These are phyloP conservation scores for Cladosporium oxysporum DNA, from an alignment of 2,329 filamentous ascomycete species.

Conservation along the genomic window DNA sequence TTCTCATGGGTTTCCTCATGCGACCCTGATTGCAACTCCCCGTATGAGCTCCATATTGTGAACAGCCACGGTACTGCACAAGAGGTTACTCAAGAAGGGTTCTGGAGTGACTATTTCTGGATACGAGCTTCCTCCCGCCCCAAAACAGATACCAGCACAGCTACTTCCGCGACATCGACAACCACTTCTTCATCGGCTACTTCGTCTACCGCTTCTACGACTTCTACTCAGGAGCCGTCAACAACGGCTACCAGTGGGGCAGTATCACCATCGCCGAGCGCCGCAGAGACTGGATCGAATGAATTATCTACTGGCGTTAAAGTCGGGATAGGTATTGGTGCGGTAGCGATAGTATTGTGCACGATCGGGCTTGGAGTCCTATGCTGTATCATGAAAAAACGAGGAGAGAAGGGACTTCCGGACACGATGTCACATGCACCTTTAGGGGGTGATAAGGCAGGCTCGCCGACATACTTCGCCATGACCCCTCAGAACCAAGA, in stretches of 20 bases:
- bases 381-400: neutral
- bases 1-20: neutral
- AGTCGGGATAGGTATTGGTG: neutral
- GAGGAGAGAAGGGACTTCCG: neutral
- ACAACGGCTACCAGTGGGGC: neutral
- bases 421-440: neutral
- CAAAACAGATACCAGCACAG: neutral
- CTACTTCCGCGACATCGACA: neutral
- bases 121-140: neutral
- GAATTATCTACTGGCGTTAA: neutral
- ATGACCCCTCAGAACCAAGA: neutral
- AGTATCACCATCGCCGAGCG: neutral
- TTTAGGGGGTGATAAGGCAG: neutral
- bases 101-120: neutral
- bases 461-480: neutral
- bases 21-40: neutral
- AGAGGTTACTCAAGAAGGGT: neutral
- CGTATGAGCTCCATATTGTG: neutral
- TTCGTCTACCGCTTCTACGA: neutral
- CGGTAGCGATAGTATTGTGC: neutral
- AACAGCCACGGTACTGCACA: neutral
- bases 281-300: neutral
- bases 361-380: neutral
- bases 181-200: neutral
- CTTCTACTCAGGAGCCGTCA: neutral